Conservation (phyloP, 768 basidiomycete species). For the Russula emetica region DNA sequence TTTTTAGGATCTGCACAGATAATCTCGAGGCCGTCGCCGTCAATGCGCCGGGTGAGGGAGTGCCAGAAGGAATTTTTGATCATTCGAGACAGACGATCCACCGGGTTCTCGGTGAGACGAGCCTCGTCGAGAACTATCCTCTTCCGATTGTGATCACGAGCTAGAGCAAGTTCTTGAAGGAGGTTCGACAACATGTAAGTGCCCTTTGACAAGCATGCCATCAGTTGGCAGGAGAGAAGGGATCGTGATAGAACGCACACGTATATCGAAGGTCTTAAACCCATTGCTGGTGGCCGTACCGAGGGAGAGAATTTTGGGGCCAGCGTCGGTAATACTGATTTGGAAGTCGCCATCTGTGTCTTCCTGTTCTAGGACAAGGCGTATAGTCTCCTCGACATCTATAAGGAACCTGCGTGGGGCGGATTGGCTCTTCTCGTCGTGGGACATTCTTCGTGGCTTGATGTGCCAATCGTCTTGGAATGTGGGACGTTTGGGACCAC, state of each 20-base stretch:
- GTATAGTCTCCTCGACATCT: slow-evolving; percentile 97
- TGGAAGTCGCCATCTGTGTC: slow-evolving; percentile 97
- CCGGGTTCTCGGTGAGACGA: slow-evolving; percentile 95
- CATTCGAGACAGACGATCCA: slow-evolving; percentile 95
- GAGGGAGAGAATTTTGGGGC: slow-evolving; percentile 92
- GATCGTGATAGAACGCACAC: slow-evolving; percentile 47
- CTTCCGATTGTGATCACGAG: slow-evolving; percentile 90
- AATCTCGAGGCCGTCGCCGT: slow-evolving; percentile 94
- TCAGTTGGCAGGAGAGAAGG: slow-evolving; percentile 20
- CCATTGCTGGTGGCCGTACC: slow-evolving; percentile 98
- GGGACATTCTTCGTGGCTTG: slow-evolving; percentile 77
- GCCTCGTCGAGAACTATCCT: slow-evolving; percentile 98
- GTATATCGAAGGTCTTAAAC: slow-evolving; percentile 95
- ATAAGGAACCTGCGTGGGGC: slow-evolving; percentile 88
- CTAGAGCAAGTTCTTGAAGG: slow-evolving; percentile 96
- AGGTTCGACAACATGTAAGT: slow-evolving; percentile 99
- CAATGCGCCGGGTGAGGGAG: slow-evolving; percentile 91
- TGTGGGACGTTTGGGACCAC: slow-evolving; percentile 58
- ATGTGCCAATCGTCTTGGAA: slow-evolving; percentile 76
- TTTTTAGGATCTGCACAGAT: slow-evolving; percentile 99
- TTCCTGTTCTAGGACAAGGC: slow-evolving; percentile 93
- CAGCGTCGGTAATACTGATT: slow-evolving; percentile 93
- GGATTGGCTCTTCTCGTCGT: slow-evolving; percentile 77
- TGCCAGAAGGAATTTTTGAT: slow-evolving; percentile 99
- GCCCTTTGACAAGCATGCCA: slow-evolving; percentile 48